Conservation (phyloP, 345 rosid species). For the Diplotaxis tenuifolia region DNA sequence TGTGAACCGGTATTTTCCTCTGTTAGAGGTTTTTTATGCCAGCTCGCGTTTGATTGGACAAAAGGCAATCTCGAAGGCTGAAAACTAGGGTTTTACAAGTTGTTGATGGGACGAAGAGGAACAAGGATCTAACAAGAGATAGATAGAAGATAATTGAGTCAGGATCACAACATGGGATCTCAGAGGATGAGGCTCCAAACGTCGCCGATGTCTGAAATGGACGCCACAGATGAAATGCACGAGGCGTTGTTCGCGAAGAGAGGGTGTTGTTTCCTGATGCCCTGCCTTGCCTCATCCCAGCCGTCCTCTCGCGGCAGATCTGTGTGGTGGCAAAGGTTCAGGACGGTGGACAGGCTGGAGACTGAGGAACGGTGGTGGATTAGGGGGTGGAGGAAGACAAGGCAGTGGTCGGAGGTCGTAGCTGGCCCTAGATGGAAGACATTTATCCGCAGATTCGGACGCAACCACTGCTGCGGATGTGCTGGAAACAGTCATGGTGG, state of each 20-base stretch:
- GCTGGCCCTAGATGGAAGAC: slow-evolving; percentile 54
- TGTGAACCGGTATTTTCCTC: slow-evolving; percentile 1
- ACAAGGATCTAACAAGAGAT: too few relatives aligned
- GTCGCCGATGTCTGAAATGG: too few relatives aligned
- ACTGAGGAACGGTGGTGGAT: slow-evolving; percentile 35
- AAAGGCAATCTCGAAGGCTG: background rate
- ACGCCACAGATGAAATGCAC: too few relatives aligned
- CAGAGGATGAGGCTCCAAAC: slow-evolving; percentile 23
- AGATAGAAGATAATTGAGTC: too few relatives aligned
- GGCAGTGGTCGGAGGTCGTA: slow-evolving; percentile 51
- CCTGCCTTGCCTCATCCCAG: slow-evolving; percentile 28
- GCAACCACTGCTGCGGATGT: slow-evolving; percentile 6
- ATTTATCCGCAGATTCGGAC: slow-evolving; percentile 38
- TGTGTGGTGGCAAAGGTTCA: slow-evolving; percentile 43
- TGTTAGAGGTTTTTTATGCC: background rate
- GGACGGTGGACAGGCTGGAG: slow-evolving; percentile 16
- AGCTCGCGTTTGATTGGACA: slow-evolving; percentile 17
- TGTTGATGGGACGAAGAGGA: background rate
- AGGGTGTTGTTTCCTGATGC: slow-evolving; percentile 47
- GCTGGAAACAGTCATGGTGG: background rate
- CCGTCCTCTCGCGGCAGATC: slow-evolving; percentile 25
- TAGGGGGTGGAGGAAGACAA: slow-evolving; percentile 41
- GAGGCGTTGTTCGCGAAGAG: slow-evolving; percentile 35
- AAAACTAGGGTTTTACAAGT: slow-evolving; percentile 21
- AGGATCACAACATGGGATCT: background rate